Evolutionary conservation across 2,329 filamentous ascomycete species (phyloP), one percentile per base, ranked within the genome.

Genomic region (Seiridium cupressi): DNA sequence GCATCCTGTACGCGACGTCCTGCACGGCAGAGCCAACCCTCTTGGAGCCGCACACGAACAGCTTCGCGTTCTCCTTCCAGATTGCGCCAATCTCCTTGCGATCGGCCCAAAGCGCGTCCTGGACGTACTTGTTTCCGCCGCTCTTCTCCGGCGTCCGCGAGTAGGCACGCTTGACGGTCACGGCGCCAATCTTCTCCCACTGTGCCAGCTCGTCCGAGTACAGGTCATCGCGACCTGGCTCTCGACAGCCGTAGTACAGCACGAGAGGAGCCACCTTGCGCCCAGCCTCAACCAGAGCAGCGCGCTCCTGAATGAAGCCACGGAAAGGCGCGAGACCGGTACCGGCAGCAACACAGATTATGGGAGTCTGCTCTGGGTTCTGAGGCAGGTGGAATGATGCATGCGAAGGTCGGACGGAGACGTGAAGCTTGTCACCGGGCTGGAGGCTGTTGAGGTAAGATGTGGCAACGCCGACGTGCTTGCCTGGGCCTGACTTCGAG

Each of bases 31-130:
- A 68, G 3, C 72, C 76, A 4, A 79, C 67, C 7, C 65, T 65
- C 11, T 71, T 71, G 38, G 79, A 81, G 1, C 85, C 85, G 65
- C 85, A 88, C 0, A 87, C 80, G 64, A 82, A 87, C 1, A 85
- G 71, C 63, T 80, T 79, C 0, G 83, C 68, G 5, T 62, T 65
- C n/a, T 54, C 46, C 3, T 58, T 57, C 65, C 66, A 69, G 44
- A 69, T 44, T 13, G 61, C 48, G 18, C 60, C 46, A 11, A 67
- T 62, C 4, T 57, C 57, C 6, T 54, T 44, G 1, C 66, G 59
- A 36, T 69, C 66, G 8, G 44, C 59, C 66, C 65, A 65, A 34
- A 69, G 26, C n/a, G 58, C 56, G 46, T 69, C 68, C 55, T 69
- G 67, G 4, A 66, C 64, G 36, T 68, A 68, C 13, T 59, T 62